Conservation (phyloP, 306 rosid species). For the Prosopis cineraria region DNA sequence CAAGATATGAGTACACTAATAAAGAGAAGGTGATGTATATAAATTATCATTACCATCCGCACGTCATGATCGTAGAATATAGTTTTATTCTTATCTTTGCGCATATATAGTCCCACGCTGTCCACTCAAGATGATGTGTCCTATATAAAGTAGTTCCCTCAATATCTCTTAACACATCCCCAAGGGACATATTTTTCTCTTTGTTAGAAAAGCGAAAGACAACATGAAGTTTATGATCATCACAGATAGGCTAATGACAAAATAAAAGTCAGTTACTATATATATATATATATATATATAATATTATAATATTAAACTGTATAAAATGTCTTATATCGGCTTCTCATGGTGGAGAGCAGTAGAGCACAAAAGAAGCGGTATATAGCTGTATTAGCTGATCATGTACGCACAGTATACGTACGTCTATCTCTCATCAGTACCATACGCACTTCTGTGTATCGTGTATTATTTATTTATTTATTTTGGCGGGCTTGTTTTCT, state of each 20-base stretch:
- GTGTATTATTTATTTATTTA: not conserved
- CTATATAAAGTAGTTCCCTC: not conserved
- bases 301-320: not conserved
- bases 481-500: not conserved
- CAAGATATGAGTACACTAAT: conserved; percentile 7
- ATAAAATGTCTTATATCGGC: not conserved
- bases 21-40: conserved; percentile 5
- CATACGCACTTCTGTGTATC: conserved; percentile 7
- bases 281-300: not conserved
- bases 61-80: not conserved
- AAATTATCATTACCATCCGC: not conserved
- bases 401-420: not conserved
- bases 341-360: too few species aligned
- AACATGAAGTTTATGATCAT: not conserved
- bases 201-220: not conserved
- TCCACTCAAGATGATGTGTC: not conserved
- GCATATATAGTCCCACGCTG: too few species aligned
- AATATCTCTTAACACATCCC: not conserved
- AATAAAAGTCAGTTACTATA: not conserved
- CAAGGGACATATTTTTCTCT: not conserved
- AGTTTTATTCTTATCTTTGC: too few species aligned
- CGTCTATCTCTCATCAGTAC: not conserved
- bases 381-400: not conserved
- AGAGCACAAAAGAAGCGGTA: not conserved
- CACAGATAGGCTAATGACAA: not conserved